Evolutionary conservation across 2,329 filamentous ascomycete genomes (phyloP).

Genomic region (Allantophomopsis lycopodina): DNA sequence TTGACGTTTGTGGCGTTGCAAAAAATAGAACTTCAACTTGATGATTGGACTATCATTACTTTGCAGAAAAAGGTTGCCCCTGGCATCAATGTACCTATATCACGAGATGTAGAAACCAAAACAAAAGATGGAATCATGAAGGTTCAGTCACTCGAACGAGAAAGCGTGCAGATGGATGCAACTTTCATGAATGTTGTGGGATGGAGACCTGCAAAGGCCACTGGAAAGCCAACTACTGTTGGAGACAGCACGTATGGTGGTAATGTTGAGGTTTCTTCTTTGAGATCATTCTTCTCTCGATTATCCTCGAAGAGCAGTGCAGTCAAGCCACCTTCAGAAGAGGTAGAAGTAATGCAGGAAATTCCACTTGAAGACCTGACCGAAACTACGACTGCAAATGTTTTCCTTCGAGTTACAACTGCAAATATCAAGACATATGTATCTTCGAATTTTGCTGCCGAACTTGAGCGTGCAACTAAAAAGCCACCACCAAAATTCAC

Average conservation of each 20-base stretch:
- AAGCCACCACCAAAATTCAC: conserved; percentile 88
- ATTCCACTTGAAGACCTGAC: conserved; percentile 59
- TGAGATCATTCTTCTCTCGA: conserved; percentile 69
- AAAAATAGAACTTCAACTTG: conserved; percentile 78
- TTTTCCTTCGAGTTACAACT: conserved; percentile 81
- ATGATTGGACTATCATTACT: conserved; percentile 69
- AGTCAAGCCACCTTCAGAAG: conserved; percentile 39
- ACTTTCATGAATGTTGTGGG: conserved; percentile 78
- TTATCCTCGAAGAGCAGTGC: conserved; percentile 42
- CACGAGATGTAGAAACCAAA: conserved; percentile 64
- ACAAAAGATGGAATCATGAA: conserved; percentile 87
- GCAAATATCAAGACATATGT: conserved; percentile 71
- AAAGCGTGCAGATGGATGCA: conserved; percentile 86
- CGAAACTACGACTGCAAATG: conserved; percentile 56
- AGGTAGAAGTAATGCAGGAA: conserved; percentile 49
- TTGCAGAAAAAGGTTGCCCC: conserved; percentile 80
- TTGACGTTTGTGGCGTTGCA: conserved; percentile 89
- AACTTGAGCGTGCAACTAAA: conserved; percentile 91
- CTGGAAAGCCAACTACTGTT: neutral
- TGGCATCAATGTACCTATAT: conserved; percentile 56
- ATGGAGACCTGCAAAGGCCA: conserved; percentile 49
- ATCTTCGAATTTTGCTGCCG: conserved; percentile 56
- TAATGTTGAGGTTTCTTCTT: conserved; percentile 38
- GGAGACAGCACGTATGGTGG: conserved; percentile 8
- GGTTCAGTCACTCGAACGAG: conserved; percentile 64